Conservation (phyloP, 2,329 filamentous ascomycete species). For the Calonectria crousiana region DNA sequence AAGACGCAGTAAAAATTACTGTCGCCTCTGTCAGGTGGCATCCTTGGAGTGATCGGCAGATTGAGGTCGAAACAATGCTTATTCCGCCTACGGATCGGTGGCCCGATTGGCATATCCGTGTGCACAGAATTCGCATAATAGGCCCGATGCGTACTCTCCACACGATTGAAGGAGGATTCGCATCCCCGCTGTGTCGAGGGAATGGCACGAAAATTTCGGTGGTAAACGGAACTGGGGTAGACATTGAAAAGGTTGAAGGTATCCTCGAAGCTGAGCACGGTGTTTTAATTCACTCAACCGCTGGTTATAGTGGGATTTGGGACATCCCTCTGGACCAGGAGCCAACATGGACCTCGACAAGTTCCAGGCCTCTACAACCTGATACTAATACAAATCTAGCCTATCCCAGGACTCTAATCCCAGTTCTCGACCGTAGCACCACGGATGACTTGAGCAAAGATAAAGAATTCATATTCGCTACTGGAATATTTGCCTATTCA, state of each 20-base stretch:
- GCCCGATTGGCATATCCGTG: constrained; percentile 50
- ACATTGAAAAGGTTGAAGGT: constrained; percentile 8
- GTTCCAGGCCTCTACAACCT: constrained; percentile 26
- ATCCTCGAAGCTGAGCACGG: not conserved
- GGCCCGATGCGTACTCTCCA: constrained; percentile 6
- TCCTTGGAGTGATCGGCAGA: constrained; percentile 44
- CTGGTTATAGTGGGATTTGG: constrained; percentile 29
- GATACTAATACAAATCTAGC: constrained; percentile 37
- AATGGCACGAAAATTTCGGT: constrained; percentile 25
- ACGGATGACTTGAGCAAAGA: not conserved
- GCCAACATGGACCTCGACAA: not conserved
- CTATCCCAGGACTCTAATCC: constrained; percentile 33
- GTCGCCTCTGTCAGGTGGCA: constrained; percentile 32
- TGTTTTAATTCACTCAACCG: constrained; percentile 15
- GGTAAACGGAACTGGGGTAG: fast-evolving
- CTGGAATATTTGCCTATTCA: constrained; percentile 27
- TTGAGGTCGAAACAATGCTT: constrained; percentile 44
- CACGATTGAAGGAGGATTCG: constrained; percentile 36
- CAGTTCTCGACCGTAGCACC: constrained; percentile 3
- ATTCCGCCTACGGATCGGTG: constrained; percentile 46
- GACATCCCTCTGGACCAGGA: not conserved
- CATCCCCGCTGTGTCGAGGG: not conserved
- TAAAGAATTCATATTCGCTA: not conserved
- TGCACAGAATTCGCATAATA: constrained; percentile 36
- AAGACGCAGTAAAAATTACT: fast-evolving